A percentile compares a stretch with the other conserved stretches of the same genome.
Conservation (phyloP, 2,329 filamentous ascomycete species). For the Trichoderma gracile region DNA sequence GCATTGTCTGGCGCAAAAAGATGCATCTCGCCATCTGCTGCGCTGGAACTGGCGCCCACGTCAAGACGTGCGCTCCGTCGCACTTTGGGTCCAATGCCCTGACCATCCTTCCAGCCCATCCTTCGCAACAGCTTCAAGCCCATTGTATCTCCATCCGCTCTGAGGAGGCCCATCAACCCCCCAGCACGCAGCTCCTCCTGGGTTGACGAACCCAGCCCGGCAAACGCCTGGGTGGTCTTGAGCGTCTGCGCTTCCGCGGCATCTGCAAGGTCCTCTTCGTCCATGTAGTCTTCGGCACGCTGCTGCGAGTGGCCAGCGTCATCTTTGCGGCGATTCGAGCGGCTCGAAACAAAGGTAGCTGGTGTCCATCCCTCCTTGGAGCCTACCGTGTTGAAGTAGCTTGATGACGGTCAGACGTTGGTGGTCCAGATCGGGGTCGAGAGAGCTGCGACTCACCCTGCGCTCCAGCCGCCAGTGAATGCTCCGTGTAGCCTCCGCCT, state of each 20-base stretch:
- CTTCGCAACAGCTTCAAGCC: conserved; percentile 79
- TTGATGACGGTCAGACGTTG: conserved; percentile 38
- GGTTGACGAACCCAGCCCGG: conserved; percentile 70
- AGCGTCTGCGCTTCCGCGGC: conserved; percentile 75
- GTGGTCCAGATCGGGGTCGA: not conserved
- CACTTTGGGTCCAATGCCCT: conserved; percentile 88
- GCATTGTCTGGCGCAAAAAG: conserved; percentile 85
- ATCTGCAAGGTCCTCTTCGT: conserved; percentile 91
- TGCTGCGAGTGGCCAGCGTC: conserved; percentile 58
- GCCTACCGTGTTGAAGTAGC: conserved; percentile 96
- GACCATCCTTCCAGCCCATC: conserved; percentile 96
- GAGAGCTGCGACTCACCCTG: conserved; percentile 64
- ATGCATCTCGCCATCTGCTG: conserved; percentile 54
- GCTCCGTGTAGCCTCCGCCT: conserved; percentile 90
- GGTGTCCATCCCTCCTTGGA: conserved; percentile 98
- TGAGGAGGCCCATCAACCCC: conserved; percentile 70
- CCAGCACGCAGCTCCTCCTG: conserved; percentile 54
- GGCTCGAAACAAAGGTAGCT: conserved; percentile 86
- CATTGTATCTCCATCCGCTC: conserved; percentile 75
- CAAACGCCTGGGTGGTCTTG: conserved; percentile 71
- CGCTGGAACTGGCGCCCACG: conserved; percentile 41
- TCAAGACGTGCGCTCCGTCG: conserved; percentile 70
- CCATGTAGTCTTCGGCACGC: conserved; percentile 90
- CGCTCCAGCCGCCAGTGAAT: conserved; percentile 95
- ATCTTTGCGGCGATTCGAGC: conserved; percentile 73